Evolutionary conservation across 108 stramenopile species (phyloP).

Genomic region (Skeletonema costatum): DNA sequence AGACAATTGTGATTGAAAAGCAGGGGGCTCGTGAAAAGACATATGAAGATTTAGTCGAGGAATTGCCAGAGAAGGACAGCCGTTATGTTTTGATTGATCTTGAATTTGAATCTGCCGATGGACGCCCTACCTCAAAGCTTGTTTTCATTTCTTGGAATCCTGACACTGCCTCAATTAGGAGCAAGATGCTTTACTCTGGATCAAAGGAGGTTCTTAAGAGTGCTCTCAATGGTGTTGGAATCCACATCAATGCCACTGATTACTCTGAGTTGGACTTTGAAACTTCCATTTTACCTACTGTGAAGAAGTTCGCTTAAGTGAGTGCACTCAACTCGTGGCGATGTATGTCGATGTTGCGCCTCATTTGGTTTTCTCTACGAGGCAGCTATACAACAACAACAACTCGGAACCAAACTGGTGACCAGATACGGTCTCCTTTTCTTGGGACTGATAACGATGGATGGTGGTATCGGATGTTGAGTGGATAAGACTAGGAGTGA

Average conservation of each 20-base stretch:
- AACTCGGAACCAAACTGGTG: neutral
- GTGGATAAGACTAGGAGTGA: neutral
- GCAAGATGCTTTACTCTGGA: conserved; percentile 95
- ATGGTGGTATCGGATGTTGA: neutral
- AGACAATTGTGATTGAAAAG: conserved; percentile 79
- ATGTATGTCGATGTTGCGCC: neutral
- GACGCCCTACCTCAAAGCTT: conserved; percentile 91
- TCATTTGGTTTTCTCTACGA: neutral
- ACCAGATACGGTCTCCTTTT: too few relatives aligned
- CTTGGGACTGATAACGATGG: neutral
- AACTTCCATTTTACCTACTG: conserved; percentile 73
- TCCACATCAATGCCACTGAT: conserved; percentile 90
- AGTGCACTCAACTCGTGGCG: neutral
- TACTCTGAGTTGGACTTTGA: conserved; percentile 85
- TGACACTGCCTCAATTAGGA: conserved; percentile 82
- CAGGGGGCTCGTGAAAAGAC: conserved; percentile 59
- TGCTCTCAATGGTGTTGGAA: conserved; percentile 84
- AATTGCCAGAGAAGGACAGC: conserved; percentile 87
- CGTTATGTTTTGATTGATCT: conserved; percentile 94
- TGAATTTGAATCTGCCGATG: conserved; percentile 87
- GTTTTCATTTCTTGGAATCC: conserved; percentile 96
- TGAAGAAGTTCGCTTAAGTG: conserved; percentile 81
- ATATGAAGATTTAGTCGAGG: conserved; percentile 83
- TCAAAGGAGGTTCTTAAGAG: conserved; percentile 92
- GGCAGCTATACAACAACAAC: neutral